Evolutionary conservation across 176 grass and related monocot species (phyloP).

Genomic region (Guadua angustifolia): DNA sequence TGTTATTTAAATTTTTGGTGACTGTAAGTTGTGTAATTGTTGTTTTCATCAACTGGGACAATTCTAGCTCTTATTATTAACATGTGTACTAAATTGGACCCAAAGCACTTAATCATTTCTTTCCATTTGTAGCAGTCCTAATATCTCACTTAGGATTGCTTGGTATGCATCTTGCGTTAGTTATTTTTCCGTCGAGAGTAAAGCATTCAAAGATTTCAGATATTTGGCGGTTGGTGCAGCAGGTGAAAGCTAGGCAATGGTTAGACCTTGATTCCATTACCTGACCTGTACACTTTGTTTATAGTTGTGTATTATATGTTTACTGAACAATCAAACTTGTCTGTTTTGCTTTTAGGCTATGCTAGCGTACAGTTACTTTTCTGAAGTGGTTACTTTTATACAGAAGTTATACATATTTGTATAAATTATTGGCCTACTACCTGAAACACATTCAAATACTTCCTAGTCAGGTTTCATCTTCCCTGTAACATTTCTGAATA

Average conservation of each 20-base stretch:
- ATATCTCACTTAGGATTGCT: not conserved
- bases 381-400: not conserved
- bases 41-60: not conserved
- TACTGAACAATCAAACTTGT: not conserved
- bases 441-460: not conserved
- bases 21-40: not conserved
- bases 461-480: not conserved
- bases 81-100: not conserved
- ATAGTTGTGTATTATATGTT: not conserved
- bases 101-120: not conserved
- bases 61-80: not conserved
- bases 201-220: constrained; percentile 69
- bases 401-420: not conserved
- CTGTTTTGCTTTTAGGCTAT: constrained; percentile 8
- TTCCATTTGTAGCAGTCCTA: not conserved
- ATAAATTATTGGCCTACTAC: not conserved
- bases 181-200: constrained; percentile 23
- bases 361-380: not conserved
- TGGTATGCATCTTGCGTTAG: not conserved
- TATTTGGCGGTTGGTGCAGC: constrained; percentile 85
- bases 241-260: constrained; percentile 99
- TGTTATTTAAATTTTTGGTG: not conserved
- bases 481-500: not conserved
- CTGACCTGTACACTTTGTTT: constrained; percentile 2
- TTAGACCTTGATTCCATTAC: constrained; percentile 35